These are phyloP conservation scores for Chrysophaeum taylorii DNA, from an alignment of 352 stramenopile species.

Conservation along the genomic window DNA sequence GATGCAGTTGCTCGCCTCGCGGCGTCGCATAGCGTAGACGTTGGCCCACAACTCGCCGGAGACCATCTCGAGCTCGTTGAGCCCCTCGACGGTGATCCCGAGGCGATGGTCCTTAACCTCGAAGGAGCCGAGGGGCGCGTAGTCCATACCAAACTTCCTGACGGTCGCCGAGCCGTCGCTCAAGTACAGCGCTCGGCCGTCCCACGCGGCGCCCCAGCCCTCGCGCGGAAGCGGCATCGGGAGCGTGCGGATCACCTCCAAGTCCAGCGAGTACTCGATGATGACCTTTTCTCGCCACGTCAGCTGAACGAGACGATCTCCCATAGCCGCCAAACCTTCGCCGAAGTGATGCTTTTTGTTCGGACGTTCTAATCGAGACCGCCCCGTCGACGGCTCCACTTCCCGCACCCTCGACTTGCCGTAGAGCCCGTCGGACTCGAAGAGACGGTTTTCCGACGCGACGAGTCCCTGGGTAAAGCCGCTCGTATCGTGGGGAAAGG, in stretches of 20 bases:
- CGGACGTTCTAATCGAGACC: background rate
- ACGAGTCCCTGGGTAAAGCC: background rate
- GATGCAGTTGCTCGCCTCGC: background rate
- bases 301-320: background rate
- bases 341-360: background rate
- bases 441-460: background rate
- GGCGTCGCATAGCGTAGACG: background rate
- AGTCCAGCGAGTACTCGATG: background rate
- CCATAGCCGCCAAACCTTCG: conserved; percentile 1
- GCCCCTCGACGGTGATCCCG: background rate
- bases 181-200: background rate
- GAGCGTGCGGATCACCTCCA: background rate
- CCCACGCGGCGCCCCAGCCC: background rate
- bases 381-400: background rate
- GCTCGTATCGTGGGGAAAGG: background rate
- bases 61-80: conserved; percentile 12
- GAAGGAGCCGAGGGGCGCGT: background rate
- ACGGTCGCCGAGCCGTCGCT: background rate
- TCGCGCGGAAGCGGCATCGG: background rate
- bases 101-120: background rate
- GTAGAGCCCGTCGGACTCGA: conserved; percentile 6
- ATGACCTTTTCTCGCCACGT: background rate
- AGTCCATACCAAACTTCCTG: background rate
- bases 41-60: conserved; percentile 5
- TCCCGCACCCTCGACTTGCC: background rate